phyloP scores from a whole-genome alignment of 2,329 filamentous ascomycete species.

The Aspergillus sp. region DNA sequence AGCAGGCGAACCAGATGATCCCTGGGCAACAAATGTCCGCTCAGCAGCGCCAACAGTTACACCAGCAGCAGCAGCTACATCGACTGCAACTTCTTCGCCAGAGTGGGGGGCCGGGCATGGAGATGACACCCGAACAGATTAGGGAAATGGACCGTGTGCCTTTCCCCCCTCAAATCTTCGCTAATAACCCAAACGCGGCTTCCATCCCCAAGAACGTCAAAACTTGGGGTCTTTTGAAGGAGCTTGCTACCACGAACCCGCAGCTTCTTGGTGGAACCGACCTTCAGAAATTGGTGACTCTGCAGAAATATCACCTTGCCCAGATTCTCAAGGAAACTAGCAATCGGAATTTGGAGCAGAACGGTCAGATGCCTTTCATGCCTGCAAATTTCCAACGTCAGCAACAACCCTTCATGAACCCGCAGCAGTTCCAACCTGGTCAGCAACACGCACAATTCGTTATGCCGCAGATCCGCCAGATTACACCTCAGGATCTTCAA shows the following conservation, averaged over 20 bases:
- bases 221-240: conserved; percentile 62
- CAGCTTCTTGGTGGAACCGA: conserved; percentile 47
- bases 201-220: conserved; percentile 56
- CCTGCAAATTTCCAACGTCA: conserved; percentile 31
- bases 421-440: conserved; percentile 33
- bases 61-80: conserved; percentile 35
- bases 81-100: conserved; percentile 41
- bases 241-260: conserved; percentile 55
- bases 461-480: conserved; percentile 38
- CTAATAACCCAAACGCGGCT: conserved; percentile 35
- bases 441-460: conserved; percentile 34
- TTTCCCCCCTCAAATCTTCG: conserved; percentile 44
- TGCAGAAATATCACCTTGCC: conserved; percentile 52
- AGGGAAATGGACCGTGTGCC: conserved; percentile 48
- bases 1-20: conserved; percentile 37
- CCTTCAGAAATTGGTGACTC: conserved; percentile 43
- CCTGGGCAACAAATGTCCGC: conserved; percentile 36
- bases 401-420: conserved; percentile 34
- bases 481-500: conserved; percentile 43
- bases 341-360: conserved; percentile 30
- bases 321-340: conserved; percentile 38
- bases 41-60: conserved; percentile 37
- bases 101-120: conserved; percentile 34
- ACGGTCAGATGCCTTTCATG: conserved; percentile 29
- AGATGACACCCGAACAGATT: conserved; percentile 47